A percentile compares a stretch with the other conserved stretches of the same genome.
These are phyloP conservation scores for Trichoderma asperelloides DNA, from an alignment of 495 filamentous ascomycete species.

Conservation along the genomic window DNA sequence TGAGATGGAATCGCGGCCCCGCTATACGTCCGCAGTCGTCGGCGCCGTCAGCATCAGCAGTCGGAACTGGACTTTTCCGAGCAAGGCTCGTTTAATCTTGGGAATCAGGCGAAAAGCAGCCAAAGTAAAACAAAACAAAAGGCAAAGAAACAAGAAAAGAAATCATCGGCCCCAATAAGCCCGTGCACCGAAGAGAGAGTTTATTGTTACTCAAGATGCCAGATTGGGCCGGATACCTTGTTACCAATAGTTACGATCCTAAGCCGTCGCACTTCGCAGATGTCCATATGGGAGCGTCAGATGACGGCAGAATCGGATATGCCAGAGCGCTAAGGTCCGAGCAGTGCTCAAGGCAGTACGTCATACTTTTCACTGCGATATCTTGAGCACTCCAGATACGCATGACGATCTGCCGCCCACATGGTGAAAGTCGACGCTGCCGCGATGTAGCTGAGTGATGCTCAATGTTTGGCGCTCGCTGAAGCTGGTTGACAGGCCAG, in stretches of 20 bases:
- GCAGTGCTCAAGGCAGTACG: not conserved
- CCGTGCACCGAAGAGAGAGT: not conserved
- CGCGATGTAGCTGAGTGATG: not conserved
- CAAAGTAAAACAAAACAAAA: no score
- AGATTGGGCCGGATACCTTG: not conserved
- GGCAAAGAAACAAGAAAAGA: not conserved
- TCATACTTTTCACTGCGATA: not conserved
- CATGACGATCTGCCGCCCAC: not conserved
- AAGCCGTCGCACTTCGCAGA: not conserved
- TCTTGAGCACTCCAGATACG: not conserved
- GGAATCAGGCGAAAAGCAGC: not conserved
- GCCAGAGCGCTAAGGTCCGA: not conserved
- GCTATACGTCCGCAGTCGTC: conserved; percentile 3
- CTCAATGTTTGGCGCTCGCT: not conserved
- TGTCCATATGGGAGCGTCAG: not conserved
- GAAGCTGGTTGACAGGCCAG: not conserved
- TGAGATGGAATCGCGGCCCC: conserved; percentile 1
- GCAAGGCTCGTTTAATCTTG: not conserved
- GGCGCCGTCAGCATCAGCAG: conserved; percentile 1
- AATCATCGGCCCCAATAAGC: not conserved
- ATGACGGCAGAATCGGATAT: conserved; percentile 1
- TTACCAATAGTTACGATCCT: not conserved
- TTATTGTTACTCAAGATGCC: not conserved
- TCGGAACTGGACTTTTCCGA: not conserved
- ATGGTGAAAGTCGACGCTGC: not conserved